These are phyloP conservation scores for Berberis vulgaris DNA, from an alignment of 164 flowering plant genomes.

Conservation along the genomic window DNA sequence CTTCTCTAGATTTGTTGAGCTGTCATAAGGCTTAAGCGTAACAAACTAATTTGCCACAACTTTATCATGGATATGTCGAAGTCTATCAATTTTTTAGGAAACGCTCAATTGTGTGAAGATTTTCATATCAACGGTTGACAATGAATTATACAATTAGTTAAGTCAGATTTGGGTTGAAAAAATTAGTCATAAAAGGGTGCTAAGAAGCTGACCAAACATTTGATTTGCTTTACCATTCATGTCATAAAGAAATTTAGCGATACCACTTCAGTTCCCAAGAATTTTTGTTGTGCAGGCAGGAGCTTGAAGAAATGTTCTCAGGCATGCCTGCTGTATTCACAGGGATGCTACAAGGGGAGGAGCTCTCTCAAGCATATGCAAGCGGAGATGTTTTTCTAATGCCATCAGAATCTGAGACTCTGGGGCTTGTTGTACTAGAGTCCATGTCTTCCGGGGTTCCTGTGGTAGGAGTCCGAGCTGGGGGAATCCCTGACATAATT, in stretches of 20 bases:
- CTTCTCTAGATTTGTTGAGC: no score
- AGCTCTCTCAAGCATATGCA: conserved; percentile 94
- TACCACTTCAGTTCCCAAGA: background rate
- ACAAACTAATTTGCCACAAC: no score
- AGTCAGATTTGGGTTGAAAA: no score
- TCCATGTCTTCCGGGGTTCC: conserved; percentile 97
- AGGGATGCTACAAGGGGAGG: conserved; percentile 88
- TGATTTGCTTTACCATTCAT: background rate
- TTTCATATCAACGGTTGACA: no score
- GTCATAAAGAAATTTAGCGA: background rate
- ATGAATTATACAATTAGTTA: no score
- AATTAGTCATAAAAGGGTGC: no score
- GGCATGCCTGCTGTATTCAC: conserved; percentile 98
- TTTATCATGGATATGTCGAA: no score
- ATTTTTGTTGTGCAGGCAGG: conserved; percentile 40
- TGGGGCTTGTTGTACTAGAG: conserved; percentile 93
- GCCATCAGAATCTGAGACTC: conserved; percentile 99
- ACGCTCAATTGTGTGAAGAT: no score
- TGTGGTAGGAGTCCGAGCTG: conserved; percentile 91
- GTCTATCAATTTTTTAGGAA: no score
- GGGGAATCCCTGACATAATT: conserved; percentile 89
- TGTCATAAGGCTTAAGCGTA: no score
- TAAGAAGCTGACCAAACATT: no score
- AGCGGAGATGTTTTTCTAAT: conserved; percentile 93
- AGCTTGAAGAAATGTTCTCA: conserved; percentile 68